Evolutionary conservation across 257 asterid species (phyloP).

Genomic region (Nicotiana obtusifolia): DNA sequence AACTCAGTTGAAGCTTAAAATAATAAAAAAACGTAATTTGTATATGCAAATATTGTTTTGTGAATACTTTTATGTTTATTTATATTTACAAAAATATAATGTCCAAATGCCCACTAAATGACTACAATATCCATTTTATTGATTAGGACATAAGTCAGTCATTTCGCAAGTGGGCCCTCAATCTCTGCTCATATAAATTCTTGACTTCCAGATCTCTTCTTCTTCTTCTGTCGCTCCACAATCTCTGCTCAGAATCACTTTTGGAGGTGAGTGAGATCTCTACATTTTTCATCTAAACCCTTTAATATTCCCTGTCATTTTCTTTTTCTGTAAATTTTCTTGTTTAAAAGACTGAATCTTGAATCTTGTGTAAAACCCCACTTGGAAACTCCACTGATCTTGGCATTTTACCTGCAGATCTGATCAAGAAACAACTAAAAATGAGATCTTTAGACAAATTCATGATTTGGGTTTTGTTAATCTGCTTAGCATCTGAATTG

Average conservation of each 20-base stretch:
- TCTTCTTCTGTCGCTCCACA: not conserved
- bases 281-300: not conserved
- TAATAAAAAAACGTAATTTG: too few relatives aligned
- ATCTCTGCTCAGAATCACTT: not conserved
- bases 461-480: conserved; percentile 58
- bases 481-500: conserved; percentile 31
- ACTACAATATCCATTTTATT: not conserved
- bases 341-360: not conserved
- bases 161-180: not conserved
- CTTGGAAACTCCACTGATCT: conserved; percentile 16
- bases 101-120: not conserved
- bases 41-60: too few relatives aligned
- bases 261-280: conserved; percentile 21
- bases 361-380: not conserved
- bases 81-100: too few relatives aligned
- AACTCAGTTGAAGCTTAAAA: too few relatives aligned
- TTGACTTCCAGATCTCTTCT: not conserved
- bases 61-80: too few relatives aligned
- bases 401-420: conserved; percentile 32
- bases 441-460: conserved; percentile 47
- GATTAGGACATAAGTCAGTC: not conserved
- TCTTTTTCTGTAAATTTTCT: conserved; percentile 4
- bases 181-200: not conserved
- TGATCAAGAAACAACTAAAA: conserved; percentile 28
- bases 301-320: not conserved